These are phyloP conservation scores for Aspergillus ostianus DNA, from an alignment of 495 filamentous ascomycete species.

Conservation along the genomic window DNA sequence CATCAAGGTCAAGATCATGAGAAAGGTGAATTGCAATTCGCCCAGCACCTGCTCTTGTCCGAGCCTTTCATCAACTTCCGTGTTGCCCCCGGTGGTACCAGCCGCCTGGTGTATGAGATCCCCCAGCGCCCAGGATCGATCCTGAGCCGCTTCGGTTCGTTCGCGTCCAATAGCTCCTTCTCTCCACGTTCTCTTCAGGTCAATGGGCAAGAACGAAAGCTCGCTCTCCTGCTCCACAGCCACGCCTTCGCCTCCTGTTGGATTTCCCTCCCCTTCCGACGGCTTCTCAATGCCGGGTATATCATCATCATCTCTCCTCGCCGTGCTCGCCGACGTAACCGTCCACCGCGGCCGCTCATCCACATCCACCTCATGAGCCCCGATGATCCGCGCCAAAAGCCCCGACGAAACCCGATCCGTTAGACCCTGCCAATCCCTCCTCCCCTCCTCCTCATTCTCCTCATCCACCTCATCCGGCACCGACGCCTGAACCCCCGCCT, in stretches of 20 bases:
- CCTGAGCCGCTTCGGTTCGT: conserved; percentile 67
- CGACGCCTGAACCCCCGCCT: conserved; percentile 5
- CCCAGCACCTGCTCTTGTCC: conserved; percentile 62
- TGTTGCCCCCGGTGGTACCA: conserved; percentile 15
- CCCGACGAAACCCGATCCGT: conserved; percentile 39
- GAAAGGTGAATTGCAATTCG: conserved; percentile 81
- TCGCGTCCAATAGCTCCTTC: conserved; percentile 67
- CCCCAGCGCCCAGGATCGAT: conserved; percentile 67
- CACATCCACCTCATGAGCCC: conserved; percentile 34
- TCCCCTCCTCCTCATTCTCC: conserved; percentile 31
- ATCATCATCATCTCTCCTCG: conserved; percentile 44
- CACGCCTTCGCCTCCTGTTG: not conserved
- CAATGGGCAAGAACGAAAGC: conserved; percentile 46
- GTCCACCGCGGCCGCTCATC: conserved; percentile 42
- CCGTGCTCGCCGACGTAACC: conserved; percentile 48
- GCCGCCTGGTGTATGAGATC: conserved; percentile 45
- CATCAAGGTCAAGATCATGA: conserved; percentile 76
- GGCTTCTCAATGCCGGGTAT: conserved; percentile 47
- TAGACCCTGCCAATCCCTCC: conserved; percentile 41
- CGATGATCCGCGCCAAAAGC: conserved; percentile 41
- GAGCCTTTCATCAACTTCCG: conserved; percentile 20
- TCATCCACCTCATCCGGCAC: conserved; percentile 25
- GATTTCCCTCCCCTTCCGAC: conserved; percentile 11
- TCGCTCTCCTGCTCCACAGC: conserved; percentile 37
- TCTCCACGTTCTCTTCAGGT: conserved; percentile 64